Conservation (phyloP, 768 basidiomycete genomes). For the Collybiopsis confluens region DNA sequence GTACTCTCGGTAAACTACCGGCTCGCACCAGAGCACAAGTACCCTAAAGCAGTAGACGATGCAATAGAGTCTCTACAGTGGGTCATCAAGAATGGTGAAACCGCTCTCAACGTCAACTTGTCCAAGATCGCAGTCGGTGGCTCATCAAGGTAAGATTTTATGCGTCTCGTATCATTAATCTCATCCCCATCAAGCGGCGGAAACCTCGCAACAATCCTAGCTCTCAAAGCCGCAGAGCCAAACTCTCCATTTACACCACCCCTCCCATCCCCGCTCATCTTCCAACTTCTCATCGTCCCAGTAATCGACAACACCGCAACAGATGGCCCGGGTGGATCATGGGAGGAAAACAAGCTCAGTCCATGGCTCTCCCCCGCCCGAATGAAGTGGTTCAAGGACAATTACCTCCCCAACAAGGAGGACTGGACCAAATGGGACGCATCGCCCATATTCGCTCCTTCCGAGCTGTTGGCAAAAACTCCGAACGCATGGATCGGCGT, state of each 20-base stretch:
- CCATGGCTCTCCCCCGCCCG: constrained; percentile 57
- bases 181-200: constrained; percentile 69
- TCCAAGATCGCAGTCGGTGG: constrained; percentile 67
- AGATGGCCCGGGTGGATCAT: constrained; percentile 33
- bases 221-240: constrained; percentile 56
- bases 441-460: constrained; percentile 68
- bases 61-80: constrained; percentile 64
- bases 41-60: constrained; percentile 70
- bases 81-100: constrained; percentile 46
- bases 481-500: constrained; percentile 63
- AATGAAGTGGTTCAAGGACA: constrained; percentile 72
- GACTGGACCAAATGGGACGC: constrained; percentile 65
- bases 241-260: constrained; percentile 32
- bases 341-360: constrained; percentile 54
- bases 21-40: constrained; percentile 65
- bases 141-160: constrained; percentile 67
- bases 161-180: not conserved
- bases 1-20: constrained; percentile 69
- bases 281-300: constrained; percentile 68
- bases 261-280: constrained; percentile 40
- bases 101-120: constrained; percentile 43
- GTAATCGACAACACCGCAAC: constrained; percentile 70
- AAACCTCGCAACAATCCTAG: constrained; percentile 62
- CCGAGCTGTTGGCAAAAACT: constrained; percentile 41
- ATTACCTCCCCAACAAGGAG: constrained; percentile 60